Conservation (phyloP, 495 filamentous ascomycete genomes). For the Penicillium pancosmium region DNA sequence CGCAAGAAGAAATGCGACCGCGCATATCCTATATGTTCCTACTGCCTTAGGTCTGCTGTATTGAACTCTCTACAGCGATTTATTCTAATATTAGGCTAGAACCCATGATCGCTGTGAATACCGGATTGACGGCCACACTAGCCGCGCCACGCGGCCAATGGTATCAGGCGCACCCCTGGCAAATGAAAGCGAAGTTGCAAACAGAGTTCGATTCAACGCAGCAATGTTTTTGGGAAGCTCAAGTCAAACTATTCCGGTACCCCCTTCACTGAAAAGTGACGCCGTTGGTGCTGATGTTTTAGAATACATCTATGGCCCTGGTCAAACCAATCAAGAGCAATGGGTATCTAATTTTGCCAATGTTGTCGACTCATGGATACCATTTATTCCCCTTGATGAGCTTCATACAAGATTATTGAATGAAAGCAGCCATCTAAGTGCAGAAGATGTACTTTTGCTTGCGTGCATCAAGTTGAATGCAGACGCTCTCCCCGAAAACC, state of each 20-base stretch:
- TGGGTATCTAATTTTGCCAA: constrained; percentile 3
- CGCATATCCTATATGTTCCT: constrained; percentile 17
- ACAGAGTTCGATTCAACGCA: constrained; percentile 4
- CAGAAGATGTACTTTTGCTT: constrained; percentile 12
- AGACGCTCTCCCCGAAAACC: not conserved
- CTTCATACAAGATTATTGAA: not conserved
- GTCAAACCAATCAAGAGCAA: not conserved
- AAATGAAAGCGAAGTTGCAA: constrained; percentile 1
- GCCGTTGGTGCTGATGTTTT: not conserved
- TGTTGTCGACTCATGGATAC: constrained; percentile 10
- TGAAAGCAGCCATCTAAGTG: not conserved
- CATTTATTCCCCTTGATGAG: constrained; percentile 12
- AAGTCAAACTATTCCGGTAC: not conserved
- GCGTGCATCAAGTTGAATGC: constrained; percentile 15
- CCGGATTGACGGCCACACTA: constrained; percentile 1
- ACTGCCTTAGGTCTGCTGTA: constrained; percentile 11
- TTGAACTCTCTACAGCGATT: not conserved
- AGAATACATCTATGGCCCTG: not conserved
- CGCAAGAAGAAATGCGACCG: constrained; percentile 25
- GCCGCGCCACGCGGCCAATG: not conserved
- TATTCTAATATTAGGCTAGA: not conserved
- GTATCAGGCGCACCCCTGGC: not conserved
- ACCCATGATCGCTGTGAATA: constrained; percentile 17
- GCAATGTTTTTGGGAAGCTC: constrained; percentile 15
- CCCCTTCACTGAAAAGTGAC: not conserved